Percentiles rank a stretch among this genome's conserved stretches.
phyloP scores from a whole-genome alignment of 257 asterid genomes.

The Solanum tacnaense region DNA sequence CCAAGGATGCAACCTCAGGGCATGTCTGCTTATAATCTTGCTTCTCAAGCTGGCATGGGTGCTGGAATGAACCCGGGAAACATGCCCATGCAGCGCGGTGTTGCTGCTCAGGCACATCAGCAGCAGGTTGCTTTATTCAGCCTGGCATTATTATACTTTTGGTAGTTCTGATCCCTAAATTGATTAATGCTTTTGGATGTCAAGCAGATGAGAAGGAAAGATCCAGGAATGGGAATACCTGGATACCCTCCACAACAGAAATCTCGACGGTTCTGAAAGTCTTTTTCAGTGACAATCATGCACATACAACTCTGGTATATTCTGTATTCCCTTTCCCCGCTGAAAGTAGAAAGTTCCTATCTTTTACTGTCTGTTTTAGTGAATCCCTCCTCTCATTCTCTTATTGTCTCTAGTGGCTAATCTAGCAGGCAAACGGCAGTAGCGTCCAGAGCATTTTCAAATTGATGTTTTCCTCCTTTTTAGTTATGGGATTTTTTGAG shows the following conservation, averaged over 20 bases:
- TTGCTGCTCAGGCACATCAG: conserved; percentile 72
- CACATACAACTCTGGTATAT: neutral
- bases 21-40: conserved; percentile 63
- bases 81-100: conserved; percentile 90
- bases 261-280: conserved; percentile 66
- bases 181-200: conserved; percentile 4
- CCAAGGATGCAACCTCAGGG: conserved; percentile 82
- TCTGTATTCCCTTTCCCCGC: neutral
- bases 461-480: neutral
- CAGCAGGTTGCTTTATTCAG: conserved; percentile 40
- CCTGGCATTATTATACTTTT: neutral
- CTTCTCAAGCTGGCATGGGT: conserved; percentile 85
- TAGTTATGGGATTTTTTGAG: neutral
- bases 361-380: neutral
- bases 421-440: neutral
- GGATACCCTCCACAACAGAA: conserved; percentile 98
- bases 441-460: neutral
- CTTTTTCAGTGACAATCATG: neutral
- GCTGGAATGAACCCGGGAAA: conserved; percentile 70
- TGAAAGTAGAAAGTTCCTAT: neutral
- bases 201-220: conserved; percentile 84
- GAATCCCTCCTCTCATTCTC: neutral
- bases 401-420: neutral
- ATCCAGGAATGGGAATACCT: conserved; percentile 67
- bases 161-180: neutral